Evolutionary conservation across 306 rosid species (phyloP), one percentile per base, ranked within the genome.

Genomic region (Quercus wislizeni): DNA sequence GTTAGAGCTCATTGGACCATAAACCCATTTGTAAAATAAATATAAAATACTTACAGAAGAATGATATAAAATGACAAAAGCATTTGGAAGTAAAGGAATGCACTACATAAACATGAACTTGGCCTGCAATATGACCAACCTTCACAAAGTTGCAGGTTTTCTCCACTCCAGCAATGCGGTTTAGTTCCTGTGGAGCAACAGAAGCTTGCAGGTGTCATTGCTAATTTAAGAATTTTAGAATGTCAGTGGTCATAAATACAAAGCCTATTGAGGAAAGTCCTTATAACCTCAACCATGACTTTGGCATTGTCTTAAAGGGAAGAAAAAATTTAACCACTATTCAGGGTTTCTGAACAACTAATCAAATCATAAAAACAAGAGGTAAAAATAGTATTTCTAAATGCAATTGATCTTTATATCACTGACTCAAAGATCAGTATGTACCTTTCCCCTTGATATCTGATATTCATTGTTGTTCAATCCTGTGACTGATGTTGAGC

Each of bases 401-500:
- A 20, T 61, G 73, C 57, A 73, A 33, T 31, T 51, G 54, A 78
- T 76, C 19, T 23, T 58, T 83, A 25, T 28, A 72, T 52, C 25
- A 52, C 14, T 7, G 27, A 73, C 25, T 27, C 51, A 73, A 38
- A 54, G 52, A 54, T 51, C 23, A 62, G 57, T 13, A 28, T 80
- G 25, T 81, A 94, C 97, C 98, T 87, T 88, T 87, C 98, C 97
- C 79, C 98, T 88, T 56, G 92, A 27, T 81, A 92, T 91, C 82
- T 94, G 98, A 86, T 92, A 94, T 79, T 92, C 98, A n/a, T 92
- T 94, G 89, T 91, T 94, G 90, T 94, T 94, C 91, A 94, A 86
- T 81, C 98, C 97, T 0, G 90, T 92, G 78, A 92, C 63, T 63
- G 93, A 86, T n/a, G 97, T 63, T 54, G 76, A 87, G 86, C 98